Evolutionary conservation across 768 basidiomycete genomes (phyloP).

Genomic region (Termitomyces heimii): DNA sequence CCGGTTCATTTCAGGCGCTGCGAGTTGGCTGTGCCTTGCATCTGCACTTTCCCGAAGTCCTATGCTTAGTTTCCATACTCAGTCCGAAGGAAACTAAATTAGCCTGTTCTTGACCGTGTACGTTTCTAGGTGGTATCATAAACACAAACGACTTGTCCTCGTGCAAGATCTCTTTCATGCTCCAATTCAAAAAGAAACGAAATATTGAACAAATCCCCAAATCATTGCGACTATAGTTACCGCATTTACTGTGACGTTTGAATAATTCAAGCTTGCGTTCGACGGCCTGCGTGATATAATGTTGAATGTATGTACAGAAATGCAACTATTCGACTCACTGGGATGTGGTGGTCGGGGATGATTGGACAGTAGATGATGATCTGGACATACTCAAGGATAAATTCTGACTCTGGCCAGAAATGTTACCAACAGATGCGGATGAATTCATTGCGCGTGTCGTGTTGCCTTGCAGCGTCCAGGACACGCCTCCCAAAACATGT

Average conservation of each 20-base stretch:
- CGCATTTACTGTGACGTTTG: background rate
- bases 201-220: conserved; percentile 1
- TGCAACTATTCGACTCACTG: conserved; percentile 1
- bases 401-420: background rate
- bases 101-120: background rate
- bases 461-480: conserved; percentile 64
- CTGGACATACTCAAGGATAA: conserved; percentile 6
- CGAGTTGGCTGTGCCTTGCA: background rate
- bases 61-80: background rate
- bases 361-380: background rate
- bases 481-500: conserved; percentile 72
- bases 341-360: background rate
- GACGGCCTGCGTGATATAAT: conserved; percentile 2
- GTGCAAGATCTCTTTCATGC: no score
- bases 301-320: background rate
- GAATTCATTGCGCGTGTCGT: conserved; percentile 66
- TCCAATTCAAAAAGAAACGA: background rate
- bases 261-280: background rate
- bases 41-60: background rate
- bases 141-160: background rate
- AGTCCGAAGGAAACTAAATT: background rate
- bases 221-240: conserved; percentile 1
- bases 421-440: conserved; percentile 53
- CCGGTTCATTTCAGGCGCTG: background rate
- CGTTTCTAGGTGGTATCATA: background rate